Conservation (phyloP, 805 yeast species). For the Schizosaccharomyces lindneri region DNA sequence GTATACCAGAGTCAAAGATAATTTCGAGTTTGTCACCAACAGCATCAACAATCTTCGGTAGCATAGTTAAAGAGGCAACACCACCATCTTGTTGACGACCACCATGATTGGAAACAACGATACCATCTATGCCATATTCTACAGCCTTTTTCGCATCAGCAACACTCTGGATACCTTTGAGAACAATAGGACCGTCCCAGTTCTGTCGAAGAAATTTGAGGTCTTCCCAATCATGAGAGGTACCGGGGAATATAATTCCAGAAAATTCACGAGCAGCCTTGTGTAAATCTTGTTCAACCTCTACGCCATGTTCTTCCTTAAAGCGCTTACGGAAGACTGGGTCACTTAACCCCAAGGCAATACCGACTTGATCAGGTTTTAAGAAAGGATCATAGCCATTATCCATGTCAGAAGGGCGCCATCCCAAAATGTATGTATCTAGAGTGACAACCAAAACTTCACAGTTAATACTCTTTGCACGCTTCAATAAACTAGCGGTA, state of each 20-base stretch:
- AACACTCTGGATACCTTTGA: conserved; percentile 48
- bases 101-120: conserved; percentile 56
- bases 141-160: conserved; percentile 43
- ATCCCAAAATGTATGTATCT: conserved; percentile 9
- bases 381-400: conserved; percentile 11
- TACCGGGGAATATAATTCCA: conserved; percentile 30
- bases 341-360: conserved; percentile 12
- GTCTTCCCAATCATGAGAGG: conserved; percentile 7
- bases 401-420: conserved; percentile 12
- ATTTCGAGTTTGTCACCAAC: conserved; percentile 21
- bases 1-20: conserved; percentile 36
- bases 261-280: conserved; percentile 12
- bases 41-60: conserved; percentile 21
- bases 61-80: conserved; percentile 34
- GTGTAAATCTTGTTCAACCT: background rate
- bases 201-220: conserved; percentile 5
- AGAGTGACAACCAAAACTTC: conserved; percentile 8
- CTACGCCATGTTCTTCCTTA: conserved; percentile 6
- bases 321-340: conserved; percentile 10
- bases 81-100: conserved; percentile 40
- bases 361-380: conserved; percentile 8
- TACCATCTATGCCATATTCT: conserved; percentile 39
- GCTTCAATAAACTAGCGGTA: conserved; percentile 6
- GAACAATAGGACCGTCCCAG: conserved; percentile 15
- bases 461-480: conserved; percentile 7